Conservation (phyloP, 2,329 filamentous ascomycete genomes). For the Clarireedia hainanense region DNA sequence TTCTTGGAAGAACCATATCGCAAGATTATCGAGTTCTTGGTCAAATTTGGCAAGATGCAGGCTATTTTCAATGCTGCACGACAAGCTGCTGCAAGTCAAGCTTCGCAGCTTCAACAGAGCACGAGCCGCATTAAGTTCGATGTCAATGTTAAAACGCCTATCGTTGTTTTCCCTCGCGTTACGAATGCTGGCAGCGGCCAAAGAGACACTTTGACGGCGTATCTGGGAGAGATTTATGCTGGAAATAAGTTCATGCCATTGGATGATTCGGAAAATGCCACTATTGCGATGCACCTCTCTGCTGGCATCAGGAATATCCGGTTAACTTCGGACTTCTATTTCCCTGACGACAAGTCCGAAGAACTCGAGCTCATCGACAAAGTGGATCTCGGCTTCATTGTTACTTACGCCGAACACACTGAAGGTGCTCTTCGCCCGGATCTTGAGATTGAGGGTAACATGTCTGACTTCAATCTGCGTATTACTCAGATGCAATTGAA, state of each 20-base stretch:
- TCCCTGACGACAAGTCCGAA: slow-evolving; percentile 62
- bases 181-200: slow-evolving; percentile 61
- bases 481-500: slow-evolving; percentile 88
- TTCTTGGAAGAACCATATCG: slow-evolving; percentile 96
- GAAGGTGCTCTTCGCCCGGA: slow-evolving; percentile 73
- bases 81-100: slow-evolving; percentile 88
- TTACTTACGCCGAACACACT: slow-evolving; percentile 85
- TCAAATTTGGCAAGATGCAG: slow-evolving; percentile 99
- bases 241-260: slow-evolving; percentile 86
- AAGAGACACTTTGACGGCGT: slow-evolving; percentile 81
- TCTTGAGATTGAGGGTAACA: slow-evolving; percentile 79
- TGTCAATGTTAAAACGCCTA: slow-evolving; percentile 86
- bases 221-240: slow-evolving; percentile 94
- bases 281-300: slow-evolving; percentile 80
- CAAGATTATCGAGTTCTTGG: slow-evolving; percentile 94
- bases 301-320: slow-evolving; percentile 89
- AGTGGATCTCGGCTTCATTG: slow-evolving; percentile 86
- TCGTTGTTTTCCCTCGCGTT: slow-evolving; percentile 84
- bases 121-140: slow-evolving; percentile 91
- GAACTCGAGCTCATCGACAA: slow-evolving; percentile 96
- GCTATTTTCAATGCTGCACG: slow-evolving; percentile 96
- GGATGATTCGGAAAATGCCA: slow-evolving; percentile 64
- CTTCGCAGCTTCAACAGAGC: slow-evolving; percentile 85
- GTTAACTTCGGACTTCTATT: slow-evolving; percentile 84
- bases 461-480: slow-evolving; percentile 88